These are phyloP conservation scores for Ceratobasidium theobromae DNA, from an alignment of 1,284 basidiomycete genomes.

Conservation along the genomic window DNA sequence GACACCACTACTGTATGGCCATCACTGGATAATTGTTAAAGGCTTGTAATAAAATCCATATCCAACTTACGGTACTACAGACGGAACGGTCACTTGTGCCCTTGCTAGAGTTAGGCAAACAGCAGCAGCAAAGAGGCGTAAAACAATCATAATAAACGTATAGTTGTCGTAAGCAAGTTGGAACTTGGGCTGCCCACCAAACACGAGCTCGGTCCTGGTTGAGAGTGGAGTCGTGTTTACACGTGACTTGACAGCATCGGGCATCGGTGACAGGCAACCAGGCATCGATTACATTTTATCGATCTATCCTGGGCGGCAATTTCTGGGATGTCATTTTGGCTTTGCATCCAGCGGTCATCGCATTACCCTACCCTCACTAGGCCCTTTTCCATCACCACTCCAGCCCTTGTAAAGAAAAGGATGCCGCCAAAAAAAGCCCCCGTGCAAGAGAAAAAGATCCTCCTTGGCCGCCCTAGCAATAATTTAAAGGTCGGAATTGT, in stretches of 20 bases:
- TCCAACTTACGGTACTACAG: not conserved
- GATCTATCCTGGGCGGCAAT: no score
- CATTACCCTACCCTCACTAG: not conserved
- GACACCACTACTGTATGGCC: not conserved
- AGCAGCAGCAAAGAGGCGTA: not conserved
- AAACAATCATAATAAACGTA: not conserved
- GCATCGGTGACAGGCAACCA: not conserved
- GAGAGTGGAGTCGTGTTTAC: not conserved
- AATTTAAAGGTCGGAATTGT: slow-evolving; percentile 97
- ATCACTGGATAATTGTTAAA: not conserved
- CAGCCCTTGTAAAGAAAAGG: slow-evolving; percentile 44
- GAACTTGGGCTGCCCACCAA: not conserved
- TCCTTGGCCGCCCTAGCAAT: slow-evolving; percentile 89
- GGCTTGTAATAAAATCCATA: no score
- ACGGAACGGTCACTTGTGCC: slow-evolving; percentile 3
- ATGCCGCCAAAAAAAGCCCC: slow-evolving; percentile 83
- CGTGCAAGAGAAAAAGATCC: slow-evolving; percentile 74
- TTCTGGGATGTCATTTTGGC: slow-evolving; percentile 14
- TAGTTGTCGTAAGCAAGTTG: not conserved
- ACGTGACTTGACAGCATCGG: not conserved
- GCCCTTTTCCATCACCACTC: slow-evolving; percentile 30
- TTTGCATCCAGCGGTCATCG: slow-evolving; percentile 9
- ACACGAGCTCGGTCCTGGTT: not conserved
- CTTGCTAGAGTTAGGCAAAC: not conserved
- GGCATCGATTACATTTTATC: not conserved